A percentile compares a stretch with the other conserved stretches of the same genome.
phyloP scores from a whole-genome alignment of 805 yeast genomes.

The Maudiozyma serrabonitensis region DNA sequence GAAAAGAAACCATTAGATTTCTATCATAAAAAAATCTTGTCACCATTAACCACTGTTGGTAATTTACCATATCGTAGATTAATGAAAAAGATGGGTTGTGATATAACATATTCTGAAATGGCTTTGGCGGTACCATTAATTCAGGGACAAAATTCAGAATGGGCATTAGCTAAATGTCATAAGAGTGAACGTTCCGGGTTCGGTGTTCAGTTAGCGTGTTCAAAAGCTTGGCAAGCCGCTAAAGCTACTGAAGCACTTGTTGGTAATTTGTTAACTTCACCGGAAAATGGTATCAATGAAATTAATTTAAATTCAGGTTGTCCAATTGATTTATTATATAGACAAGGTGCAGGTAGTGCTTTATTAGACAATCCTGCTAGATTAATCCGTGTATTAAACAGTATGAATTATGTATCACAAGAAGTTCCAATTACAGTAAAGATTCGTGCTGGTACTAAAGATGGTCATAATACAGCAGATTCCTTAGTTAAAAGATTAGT shows the following conservation, averaged over 20 bases:
- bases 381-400: conserved; percentile 64
- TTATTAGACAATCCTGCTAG: conserved; percentile 82
- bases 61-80: conserved; percentile 90
- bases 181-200: conserved; percentile 71
- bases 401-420: conserved; percentile 84
- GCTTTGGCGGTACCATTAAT: conserved; percentile 77
- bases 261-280: conserved; percentile 27
- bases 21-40: conserved; percentile 69
- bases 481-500: conserved; percentile 61
- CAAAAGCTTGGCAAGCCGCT: conserved; percentile 88
- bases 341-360: conserved; percentile 94
- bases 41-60: conserved; percentile 97
- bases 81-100: conserved; percentile 86
- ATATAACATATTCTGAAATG: conserved; percentile 92
- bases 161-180: conserved; percentile 96
- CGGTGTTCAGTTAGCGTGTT: conserved; percentile 88
- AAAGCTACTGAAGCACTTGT: conserved; percentile 72
- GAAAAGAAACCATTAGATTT: conserved; percentile 75
- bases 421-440: conserved; percentile 88
- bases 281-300: conserved; percentile 55
- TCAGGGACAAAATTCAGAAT: conserved; percentile 87
- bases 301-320: conserved; percentile 93
- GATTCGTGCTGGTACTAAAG: conserved; percentile 84
- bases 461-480: conserved; percentile 80
- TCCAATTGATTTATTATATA: conserved; percentile 89